Percentiles rank a stretch among this genome's conserved stretches.
These are phyloP conservation scores for Glycyrrhiza uralensis DNA, from an alignment of 306 rosid species.

Conservation along the genomic window DNA sequence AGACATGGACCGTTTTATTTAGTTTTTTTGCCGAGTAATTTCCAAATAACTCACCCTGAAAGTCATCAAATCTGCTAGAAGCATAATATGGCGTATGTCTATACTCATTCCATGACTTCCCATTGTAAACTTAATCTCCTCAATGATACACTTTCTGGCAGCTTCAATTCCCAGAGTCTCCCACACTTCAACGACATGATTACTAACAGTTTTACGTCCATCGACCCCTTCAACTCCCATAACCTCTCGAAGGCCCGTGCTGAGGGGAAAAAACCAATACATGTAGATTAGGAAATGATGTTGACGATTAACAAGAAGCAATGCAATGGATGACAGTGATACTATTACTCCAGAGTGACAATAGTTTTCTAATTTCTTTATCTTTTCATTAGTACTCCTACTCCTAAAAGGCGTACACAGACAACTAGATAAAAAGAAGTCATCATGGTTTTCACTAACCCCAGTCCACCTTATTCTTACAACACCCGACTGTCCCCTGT, in stretches of 20 bases:
- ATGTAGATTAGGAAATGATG: not conserved
- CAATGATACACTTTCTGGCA: conserved; percentile 75
- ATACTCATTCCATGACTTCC: conserved; percentile 79
- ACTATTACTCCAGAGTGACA: not conserved
- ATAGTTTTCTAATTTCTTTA: not conserved
- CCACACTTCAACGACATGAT: conserved; percentile 76
- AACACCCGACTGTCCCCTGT: not conserved
- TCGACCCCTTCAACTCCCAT: conserved; percentile 85
- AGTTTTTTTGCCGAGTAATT: not conserved
- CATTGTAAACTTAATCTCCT: conserved; percentile 77
- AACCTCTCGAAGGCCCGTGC: conserved; percentile 71
- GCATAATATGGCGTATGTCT: conserved; percentile 93
- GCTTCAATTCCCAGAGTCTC: conserved; percentile 87
- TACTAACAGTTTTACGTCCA: conserved; percentile 65
- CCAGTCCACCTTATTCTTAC: not conserved
- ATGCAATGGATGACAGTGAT: not conserved
- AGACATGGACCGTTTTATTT: not conserved
- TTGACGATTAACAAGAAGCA: not conserved
- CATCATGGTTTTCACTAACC: conserved; percentile 2
- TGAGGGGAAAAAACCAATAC: conserved; percentile 12
- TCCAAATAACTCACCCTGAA: conserved; percentile 57
- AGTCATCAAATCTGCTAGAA: conserved; percentile 94
- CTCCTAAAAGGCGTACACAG: not conserved
- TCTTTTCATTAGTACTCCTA: not conserved
- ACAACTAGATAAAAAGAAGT: not conserved